Evolutionary conservation across 345 rosid genomes (phyloP), one percentile per base, ranked within the genome.

Genomic region (Citrus reticulata): DNA sequence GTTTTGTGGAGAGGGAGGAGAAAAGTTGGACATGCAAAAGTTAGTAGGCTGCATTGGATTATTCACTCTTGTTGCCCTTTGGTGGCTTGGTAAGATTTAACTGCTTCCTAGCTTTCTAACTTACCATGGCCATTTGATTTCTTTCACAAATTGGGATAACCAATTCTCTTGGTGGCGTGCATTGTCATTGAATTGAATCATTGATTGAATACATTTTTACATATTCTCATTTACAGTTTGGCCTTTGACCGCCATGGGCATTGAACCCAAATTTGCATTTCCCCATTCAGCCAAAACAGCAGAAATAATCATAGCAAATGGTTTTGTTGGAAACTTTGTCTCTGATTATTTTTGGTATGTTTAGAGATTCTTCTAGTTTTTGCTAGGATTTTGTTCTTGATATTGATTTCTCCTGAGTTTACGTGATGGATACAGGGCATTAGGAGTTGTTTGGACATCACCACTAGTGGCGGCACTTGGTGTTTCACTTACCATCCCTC

Each of bases 401-500:
- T 42, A 42, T 9, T 9, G 51, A 42, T 42, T 42, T 42, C 51
- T 42, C 7, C 4, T 3, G 51, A 10, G 16, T 42, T 42, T 11
- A 3, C 16, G 2, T 42, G 16, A 3, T 42, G 51, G 51, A 2
- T 55, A 1, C 71, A 89, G 91, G 90, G 88, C 81, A 61, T 46
- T 87, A 10, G 84, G 81, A 40, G 84, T 85, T 51, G 88, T 87
- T 4, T 87, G 87, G 91, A 89, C 90, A 16, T 79, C 81, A 8
- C 87, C 90, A 1, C 72, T 87, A 14, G 85, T 85, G 65, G 88
- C 91, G 2, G 80, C 91, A 32, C 75, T 89, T 1, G 91, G 87
- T 0, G 69, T 58, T 25, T 89, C 88, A 9, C 88, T 87, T 10
- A 82, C 85, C 42, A 84, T 89, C 34, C 90, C 90, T 0, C 19